Evolutionary conservation across 148 eudicot species (phyloP), one percentile per base, ranked within the genome.

Genomic region (Rhododendron henanense): DNA sequence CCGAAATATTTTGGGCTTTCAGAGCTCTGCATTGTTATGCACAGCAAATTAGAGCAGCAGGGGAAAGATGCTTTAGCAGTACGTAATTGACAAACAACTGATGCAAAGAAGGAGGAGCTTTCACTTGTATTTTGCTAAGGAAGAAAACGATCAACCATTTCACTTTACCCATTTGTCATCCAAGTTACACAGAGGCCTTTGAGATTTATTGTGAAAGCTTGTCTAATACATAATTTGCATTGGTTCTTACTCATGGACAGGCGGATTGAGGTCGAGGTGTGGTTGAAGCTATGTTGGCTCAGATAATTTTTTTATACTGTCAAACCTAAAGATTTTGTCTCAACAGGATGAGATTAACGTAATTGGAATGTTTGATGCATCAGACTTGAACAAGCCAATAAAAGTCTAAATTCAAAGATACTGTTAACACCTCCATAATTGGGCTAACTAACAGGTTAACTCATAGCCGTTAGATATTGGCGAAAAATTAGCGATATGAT

Each of bases 1-100:
- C 90, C 18, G 94, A 87, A 59, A 90, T 78, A 79, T 92, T 92
- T 81, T 92, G 93, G 77, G 82, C 87, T 90, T 92, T 92, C 78
- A 92, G 50, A 73, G 92, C 90, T 81, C 94, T 92, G 92, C 88
- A 88, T 15, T 50, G 45, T 28, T 77, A 81, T 51, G 47, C 37
- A 25, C 39, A 79, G 23, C 21, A 81, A 69, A 73, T 86, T 78
- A 84, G 84, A 73, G 81, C 53, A 84, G 77, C 59, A 69, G 19
- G 10, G 15, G 39, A 21, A 84, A 59, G 75, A 77, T 37, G 55
- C 69, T 81, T 50, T 45, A 75, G 73, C 67, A 80, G 41, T 28
- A 71, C 14, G 74, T 67, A 25, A 67, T 67, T 83, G 19, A 21
- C 65, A n/a, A 1, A 78, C 35, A 84, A 6, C 18, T 11, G 47